A percentile compares a stretch with the other conserved stretches of the same genome.
These are phyloP conservation scores for Flaveria robusta DNA, from an alignment of 129 eudicot species.

Conservation along the genomic window DNA sequence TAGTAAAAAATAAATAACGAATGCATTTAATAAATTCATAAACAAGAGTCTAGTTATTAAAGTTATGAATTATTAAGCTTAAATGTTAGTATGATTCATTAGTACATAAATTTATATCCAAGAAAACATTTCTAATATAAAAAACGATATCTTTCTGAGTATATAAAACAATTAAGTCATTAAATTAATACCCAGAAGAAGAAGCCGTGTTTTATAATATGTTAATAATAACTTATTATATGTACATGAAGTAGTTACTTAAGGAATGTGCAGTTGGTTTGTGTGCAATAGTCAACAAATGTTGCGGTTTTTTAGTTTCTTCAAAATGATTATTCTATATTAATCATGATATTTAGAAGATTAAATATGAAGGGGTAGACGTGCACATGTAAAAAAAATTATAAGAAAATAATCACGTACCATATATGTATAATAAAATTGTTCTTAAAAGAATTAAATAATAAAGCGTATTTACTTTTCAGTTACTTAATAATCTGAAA, in stretches of 20 bases:
- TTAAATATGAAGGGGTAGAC: neutral
- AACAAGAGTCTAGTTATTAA: no score
- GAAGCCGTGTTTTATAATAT: neutral
- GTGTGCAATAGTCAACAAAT: constrained; percentile 34
- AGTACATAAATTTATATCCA: no score
- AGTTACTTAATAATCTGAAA: no score
- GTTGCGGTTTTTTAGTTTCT: constrained; percentile 15
- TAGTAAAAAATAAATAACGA: no score
- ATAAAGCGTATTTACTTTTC: no score
- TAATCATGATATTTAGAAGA: neutral
- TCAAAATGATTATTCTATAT: neutral
- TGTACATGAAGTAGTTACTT: constrained; percentile 8
- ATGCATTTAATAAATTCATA: no score
- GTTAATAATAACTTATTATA: neutral
- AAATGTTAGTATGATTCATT: neutral
- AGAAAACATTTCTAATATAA: neutral
- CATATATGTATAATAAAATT: no score
- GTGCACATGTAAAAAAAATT: neutral
- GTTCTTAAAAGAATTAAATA: no score
- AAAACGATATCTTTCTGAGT: neutral
- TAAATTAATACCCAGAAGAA: constrained; percentile 9
- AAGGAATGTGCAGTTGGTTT: constrained; percentile 8
- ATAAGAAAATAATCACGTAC: no score
- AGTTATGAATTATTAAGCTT: neutral
- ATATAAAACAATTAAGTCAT: neutral